Evolutionary conservation across 768 basidiomycete species (phyloP), one percentile per base, ranked within the genome.

Genomic region (Trametes cinnabarina): DNA sequence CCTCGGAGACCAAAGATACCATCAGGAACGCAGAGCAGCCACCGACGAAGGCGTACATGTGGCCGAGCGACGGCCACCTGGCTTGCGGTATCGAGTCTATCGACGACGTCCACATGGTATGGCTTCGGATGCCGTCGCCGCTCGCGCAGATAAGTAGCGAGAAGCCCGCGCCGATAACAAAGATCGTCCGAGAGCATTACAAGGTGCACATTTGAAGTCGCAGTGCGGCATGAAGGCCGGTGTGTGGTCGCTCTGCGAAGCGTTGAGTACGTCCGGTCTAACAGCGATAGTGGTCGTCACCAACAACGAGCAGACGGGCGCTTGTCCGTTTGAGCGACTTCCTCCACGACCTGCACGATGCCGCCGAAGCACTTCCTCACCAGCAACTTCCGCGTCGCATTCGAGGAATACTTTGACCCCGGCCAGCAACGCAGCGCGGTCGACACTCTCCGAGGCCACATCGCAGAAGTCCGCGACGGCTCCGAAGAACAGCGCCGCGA

Each of bases 351-450:
- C 43, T 12, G 19, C 11, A 26, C 43, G 2, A 61, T 61, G 60
- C 37, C 60, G 19, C 60, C 60, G 12, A 60, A 55, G 20, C 60
- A 63, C 40, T 60, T 66, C 54, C 58, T 66, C 43, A 64, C 63
- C 23, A 56, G 55, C 43, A 54, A 57, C 41, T 66, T 64, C 48
- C 65, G 61, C 14, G 50, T 57, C 10, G 58, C 57, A 1, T 66
- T 64, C 41, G 65, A 66, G 39, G 65, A 66, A 37, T 57, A 60
- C 39, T 58, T 66, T 43, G 42, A 58, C 14, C 37, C 65, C 2
- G 55, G 58, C 2, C 65, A 64, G 40, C 65, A 66, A 28, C 58
- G 55, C 2, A 58, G 47, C 25, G 63, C 65, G 20, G 55, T 66
- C 12, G 58, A 66, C 39, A 60, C 58, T 12, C 61, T 66, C 15